Evolutionary conservation across 164 flowering plant genomes (phyloP).

Genomic region (Dillenia turbinata): DNA sequence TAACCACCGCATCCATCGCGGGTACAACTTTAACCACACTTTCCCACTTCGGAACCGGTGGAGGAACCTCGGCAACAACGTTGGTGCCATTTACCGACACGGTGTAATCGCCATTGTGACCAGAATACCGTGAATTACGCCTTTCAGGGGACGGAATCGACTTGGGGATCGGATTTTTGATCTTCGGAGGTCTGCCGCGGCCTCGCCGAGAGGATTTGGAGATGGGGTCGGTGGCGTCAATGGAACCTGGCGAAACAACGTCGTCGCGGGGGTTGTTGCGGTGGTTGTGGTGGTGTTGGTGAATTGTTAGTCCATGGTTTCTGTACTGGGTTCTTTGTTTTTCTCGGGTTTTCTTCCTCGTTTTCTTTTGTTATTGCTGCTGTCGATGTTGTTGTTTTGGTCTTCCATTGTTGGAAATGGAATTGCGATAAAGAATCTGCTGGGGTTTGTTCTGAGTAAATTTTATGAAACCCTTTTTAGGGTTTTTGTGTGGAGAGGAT

Average conservation of each 20-base stretch:
- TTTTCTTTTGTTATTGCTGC: not conserved
- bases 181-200: conserved; percentile 47
- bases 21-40: conserved; percentile 50
- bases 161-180: too few relatives aligned
- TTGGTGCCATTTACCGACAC: conserved; percentile 4
- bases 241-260: conserved; percentile 1
- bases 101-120: too few relatives aligned
- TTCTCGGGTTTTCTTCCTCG: conserved; percentile 14
- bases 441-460: too few relatives aligned
- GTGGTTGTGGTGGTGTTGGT: too few relatives aligned
- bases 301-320: conserved; percentile 25
- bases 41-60: conserved; percentile 14
- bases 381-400: too few relatives aligned
- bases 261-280: too few relatives aligned
- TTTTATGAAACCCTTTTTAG: too few relatives aligned
- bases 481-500: too few relatives aligned
- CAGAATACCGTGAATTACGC: not conserved
- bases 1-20: conserved; percentile 94
- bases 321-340: conserved; percentile 34
- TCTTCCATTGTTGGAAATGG: too few relatives aligned
- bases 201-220: conserved; percentile 15
- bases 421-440: too few relatives aligned
- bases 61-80: conserved; percentile 7
- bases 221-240: conserved; percentile 18
- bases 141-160: conserved; percentile 7